A percentile compares a stretch with the other conserved stretches of the same genome.
Evolutionary conservation across 768 basidiomycete genomes (phyloP).

Genomic region (Suillus hirtellus): DNA sequence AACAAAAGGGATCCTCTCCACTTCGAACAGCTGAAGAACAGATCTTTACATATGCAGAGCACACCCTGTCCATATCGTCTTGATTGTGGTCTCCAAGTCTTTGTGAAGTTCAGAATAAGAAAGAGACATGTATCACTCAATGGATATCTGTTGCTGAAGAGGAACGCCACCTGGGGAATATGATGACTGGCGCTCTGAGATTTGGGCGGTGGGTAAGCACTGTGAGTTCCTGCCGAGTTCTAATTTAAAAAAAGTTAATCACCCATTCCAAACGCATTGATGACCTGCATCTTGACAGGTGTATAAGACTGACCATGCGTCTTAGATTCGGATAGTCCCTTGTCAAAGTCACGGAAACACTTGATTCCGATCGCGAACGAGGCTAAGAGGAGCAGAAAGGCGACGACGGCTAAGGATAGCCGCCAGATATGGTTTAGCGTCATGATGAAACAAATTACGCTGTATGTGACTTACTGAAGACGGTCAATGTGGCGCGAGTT

Average conservation of each 20-base stretch:
- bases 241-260: constrained; percentile 36
- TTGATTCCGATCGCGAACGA: constrained; percentile 77
- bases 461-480: constrained; percentile 61
- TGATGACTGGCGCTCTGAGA: constrained; percentile 47
- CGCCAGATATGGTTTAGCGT: constrained; percentile 3
- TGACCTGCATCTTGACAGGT: constrained; percentile 29
- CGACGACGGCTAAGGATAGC: constrained; percentile 57
- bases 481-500: constrained; percentile 78
- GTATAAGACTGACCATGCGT: constrained; percentile 62
- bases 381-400: constrained; percentile 71
- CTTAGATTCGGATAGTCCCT: constrained; percentile 75
- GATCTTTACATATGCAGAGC: background rate
- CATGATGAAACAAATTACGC: background rate
- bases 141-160: constrained; percentile 68
- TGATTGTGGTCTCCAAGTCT: constrained; percentile 13
- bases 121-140: constrained; percentile 50
- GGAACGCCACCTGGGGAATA: constrained; percentile 51
- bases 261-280: constrained; percentile 33
- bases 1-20: constrained; percentile 8
- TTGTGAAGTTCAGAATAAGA: constrained; percentile 2
- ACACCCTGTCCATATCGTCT: constrained; percentile 4
- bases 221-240: constrained; percentile 50
- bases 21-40: background rate
- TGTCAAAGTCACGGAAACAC: constrained; percentile 82
- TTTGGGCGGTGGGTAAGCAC: constrained; percentile 42